phyloP scores from a whole-genome alignment of 1,139 yeast genomes.

The Petasospora fabianii region DNA sequence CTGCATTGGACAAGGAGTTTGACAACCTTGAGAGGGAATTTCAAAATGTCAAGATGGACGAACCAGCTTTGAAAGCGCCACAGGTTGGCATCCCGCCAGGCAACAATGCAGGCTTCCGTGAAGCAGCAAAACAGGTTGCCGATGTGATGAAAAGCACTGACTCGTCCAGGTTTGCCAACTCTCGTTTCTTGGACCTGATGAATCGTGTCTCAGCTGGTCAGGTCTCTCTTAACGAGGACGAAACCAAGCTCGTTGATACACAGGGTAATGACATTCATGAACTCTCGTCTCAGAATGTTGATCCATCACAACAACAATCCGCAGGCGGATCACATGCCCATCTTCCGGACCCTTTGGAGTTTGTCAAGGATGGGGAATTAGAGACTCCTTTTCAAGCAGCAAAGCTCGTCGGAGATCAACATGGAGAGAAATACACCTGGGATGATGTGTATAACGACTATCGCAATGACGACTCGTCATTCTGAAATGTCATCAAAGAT shows the following conservation, averaged over 20 bases:
- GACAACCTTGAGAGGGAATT: constrained; percentile 15
- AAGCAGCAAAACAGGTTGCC: constrained; percentile 28
- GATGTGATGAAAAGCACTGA: constrained; percentile 23
- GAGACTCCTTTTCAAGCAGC: constrained; percentile 25
- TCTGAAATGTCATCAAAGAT: too few species aligned
- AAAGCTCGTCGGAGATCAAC: constrained; percentile 16
- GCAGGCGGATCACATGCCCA: constrained; percentile 6
- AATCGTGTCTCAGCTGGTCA: constrained; percentile 25
- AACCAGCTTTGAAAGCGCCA: constrained; percentile 3
- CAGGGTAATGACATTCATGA: constrained; percentile 33
- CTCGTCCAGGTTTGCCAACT: constrained; percentile 26
- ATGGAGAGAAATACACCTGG: constrained; percentile 22
- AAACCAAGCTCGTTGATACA: constrained; percentile 26
- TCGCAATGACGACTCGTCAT: constrained; percentile 26
- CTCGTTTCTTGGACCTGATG: constrained; percentile 29
- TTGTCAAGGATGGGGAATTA: constrained; percentile 21
- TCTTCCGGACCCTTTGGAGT: constrained; percentile 28
- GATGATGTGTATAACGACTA: constrained; percentile 30
- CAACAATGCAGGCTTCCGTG: constrained; percentile 19
- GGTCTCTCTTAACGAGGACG: constrained; percentile 26
- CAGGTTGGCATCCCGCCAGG: constrained; percentile 4
- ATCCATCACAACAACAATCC: constrained; percentile 8
- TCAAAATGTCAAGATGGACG: constrained; percentile 9
- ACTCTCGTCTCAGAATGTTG: constrained; percentile 2
- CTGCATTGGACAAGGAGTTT: constrained; percentile 16